A percentile compares a stretch with the other conserved stretches of the same genome.
Conservation (phyloP, 371 early-diverging fungal genomes). For the Zychaea mexicana region DNA sequence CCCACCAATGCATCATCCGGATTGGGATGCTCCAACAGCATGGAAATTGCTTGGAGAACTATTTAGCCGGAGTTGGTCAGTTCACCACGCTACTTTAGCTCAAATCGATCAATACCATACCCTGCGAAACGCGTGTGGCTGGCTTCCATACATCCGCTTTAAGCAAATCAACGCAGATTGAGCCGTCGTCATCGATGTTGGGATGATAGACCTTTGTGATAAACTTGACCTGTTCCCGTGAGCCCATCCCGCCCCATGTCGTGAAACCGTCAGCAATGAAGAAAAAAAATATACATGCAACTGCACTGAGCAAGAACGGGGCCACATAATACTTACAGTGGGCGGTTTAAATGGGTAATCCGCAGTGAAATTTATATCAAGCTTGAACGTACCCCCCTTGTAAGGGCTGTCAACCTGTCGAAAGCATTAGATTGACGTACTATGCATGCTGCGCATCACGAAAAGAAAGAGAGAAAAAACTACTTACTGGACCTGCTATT, state of each 20-base stretch:
- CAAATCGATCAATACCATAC: too few species aligned
- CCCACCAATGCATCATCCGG: constrained; percentile 91
- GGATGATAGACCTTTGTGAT: constrained; percentile 91
- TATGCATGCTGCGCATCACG: background rate
- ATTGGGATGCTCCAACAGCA: constrained; percentile 83
- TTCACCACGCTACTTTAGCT: too few species aligned
- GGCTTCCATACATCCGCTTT: constrained; percentile 95
- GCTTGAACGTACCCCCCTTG: constrained; percentile 80
- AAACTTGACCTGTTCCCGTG: constrained; percentile 81
- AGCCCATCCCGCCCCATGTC: too few species aligned
- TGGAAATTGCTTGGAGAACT: constrained; percentile 74
- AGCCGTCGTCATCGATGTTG: constrained; percentile 89
- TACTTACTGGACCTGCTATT: constrained; percentile 41
- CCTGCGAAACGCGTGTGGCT: constrained; percentile 74
- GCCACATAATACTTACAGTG: constrained; percentile 64
- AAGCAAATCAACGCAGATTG: constrained; percentile 78
- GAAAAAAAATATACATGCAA: too few species aligned
- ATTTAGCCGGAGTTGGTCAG: too few species aligned
- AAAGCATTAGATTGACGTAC: background rate
- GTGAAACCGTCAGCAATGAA: too few species aligned
- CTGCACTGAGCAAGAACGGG: too few species aligned
- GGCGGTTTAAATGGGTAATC: constrained; percentile 97
- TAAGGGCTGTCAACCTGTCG: constrained; percentile 67
- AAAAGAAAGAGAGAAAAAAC: background rate
- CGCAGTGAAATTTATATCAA: constrained; percentile 79